Conservation (phyloP, 768 basidiomycete genomes). For the Boletus bicolor region DNA sequence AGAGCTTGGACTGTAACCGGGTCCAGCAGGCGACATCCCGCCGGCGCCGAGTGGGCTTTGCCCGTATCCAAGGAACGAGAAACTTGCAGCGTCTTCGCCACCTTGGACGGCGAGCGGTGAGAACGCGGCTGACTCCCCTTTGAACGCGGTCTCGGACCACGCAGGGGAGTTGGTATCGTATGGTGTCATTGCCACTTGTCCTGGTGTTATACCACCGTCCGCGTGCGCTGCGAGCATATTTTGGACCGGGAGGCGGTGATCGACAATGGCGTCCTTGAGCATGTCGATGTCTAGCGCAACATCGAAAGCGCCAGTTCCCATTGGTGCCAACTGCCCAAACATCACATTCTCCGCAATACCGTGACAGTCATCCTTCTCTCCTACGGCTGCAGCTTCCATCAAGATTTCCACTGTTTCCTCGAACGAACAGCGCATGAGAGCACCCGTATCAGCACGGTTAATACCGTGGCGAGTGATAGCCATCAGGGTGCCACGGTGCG, state of each 20-base stretch:
- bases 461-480: constrained; percentile 99
- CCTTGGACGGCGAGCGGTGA: constrained; percentile 90
- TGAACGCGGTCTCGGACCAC: constrained; percentile 74
- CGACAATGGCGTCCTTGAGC: constrained; percentile 97
- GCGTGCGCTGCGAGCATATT: constrained; percentile 73
- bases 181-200: constrained; percentile 92
- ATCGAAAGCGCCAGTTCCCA: constrained; percentile 97
- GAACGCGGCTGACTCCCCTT: constrained; percentile 86
- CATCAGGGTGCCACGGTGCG: constrained; percentile 91
- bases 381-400: constrained; percentile 97
- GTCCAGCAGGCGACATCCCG: constrained; percentile 84
- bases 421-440: constrained; percentile 97
- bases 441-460: constrained; percentile 98
- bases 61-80: constrained; percentile 74
- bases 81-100: constrained; percentile 77
- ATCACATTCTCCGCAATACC: constrained; percentile 99
- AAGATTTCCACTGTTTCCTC: constrained; percentile 99
- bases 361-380: constrained; percentile 97
- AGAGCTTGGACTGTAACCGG: constrained; percentile 88
- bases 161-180: constrained; percentile 90
- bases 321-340: constrained; percentile 99
- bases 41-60: constrained; percentile 83
- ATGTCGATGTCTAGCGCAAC: constrained; percentile 96
- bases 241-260: constrained; percentile 88
- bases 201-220: constrained; percentile 89